A percentile compares a stretch with the other conserved stretches of the same genome.
phyloP scores from a whole-genome alignment of 225 moss, liverwort and hornwort species.

The Sphagnum tenellum region DNA sequence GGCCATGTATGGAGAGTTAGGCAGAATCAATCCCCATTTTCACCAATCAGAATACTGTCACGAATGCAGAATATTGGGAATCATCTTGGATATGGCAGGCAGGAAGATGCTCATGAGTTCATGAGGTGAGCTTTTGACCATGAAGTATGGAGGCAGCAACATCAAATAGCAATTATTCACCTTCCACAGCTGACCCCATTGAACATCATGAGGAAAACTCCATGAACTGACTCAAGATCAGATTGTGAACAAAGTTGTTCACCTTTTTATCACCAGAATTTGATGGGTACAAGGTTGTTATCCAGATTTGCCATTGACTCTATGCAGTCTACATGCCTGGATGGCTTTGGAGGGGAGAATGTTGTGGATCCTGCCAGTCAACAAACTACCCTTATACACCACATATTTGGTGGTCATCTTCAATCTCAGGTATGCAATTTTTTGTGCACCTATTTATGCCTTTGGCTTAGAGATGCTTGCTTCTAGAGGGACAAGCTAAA shows the following conservation, averaged over 20 bases:
- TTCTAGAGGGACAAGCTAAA: too few relatives aligned
- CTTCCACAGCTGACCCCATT: too few relatives aligned
- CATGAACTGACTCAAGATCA: too few relatives aligned
- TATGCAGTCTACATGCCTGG: constrained; percentile 95
- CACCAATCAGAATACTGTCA: constrained; percentile 77
- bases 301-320: constrained; percentile 94
- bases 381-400: constrained; percentile 87
- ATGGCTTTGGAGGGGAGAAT: constrained; percentile 93
- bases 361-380: constrained; percentile 45
- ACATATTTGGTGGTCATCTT: constrained; percentile 94
- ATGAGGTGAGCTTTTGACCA: constrained; percentile 52
- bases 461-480: not conserved
- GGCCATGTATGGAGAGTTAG: constrained; percentile 70
- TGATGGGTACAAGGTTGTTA: too few relatives aligned
- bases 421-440: constrained; percentile 63
- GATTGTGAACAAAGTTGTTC: too few relatives aligned
- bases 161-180: too few relatives aligned
- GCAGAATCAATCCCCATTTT: constrained; percentile 57
- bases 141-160: too few relatives aligned
- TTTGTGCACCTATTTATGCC: not conserved
- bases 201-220: too few relatives aligned
- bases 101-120: constrained; percentile 99
- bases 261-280: too few relatives aligned
- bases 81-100: constrained; percentile 91
- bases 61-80: constrained; percentile 81